Conservation (phyloP, 225 moss, liverwort and hornwort genomes). For the Physcomitrium patens region DNA sequence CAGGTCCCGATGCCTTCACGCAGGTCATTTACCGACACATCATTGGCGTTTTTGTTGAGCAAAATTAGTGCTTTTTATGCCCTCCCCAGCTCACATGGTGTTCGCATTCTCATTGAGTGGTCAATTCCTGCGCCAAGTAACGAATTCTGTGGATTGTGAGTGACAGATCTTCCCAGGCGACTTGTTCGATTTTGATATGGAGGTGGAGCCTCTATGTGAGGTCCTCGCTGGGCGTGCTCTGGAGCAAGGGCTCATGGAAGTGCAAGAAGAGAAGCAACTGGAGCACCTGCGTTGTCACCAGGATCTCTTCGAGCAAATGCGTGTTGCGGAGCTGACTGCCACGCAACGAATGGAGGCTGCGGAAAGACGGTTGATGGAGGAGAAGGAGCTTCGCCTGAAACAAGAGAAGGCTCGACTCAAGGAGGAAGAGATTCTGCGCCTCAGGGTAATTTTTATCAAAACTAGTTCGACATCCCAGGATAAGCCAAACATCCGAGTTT, state of each 20-base stretch:
- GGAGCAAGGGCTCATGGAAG: conserved; percentile 95
- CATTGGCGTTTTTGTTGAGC: too few species aligned
- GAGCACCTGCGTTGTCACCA: conserved; percentile 83
- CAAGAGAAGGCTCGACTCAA: conserved; percentile 72
- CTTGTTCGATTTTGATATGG: conserved; percentile 94
- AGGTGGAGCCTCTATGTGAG: conserved; percentile 82
- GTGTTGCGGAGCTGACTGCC: conserved; percentile 79
- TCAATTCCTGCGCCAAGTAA: too few species aligned
- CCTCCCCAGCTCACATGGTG: too few species aligned
- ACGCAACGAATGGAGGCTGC: conserved; percentile 85
- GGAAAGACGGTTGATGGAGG: conserved; percentile 77
- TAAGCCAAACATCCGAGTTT: too few species aligned
- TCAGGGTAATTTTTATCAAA: conserved; percentile 21
- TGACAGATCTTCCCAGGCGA: conserved; percentile 85
- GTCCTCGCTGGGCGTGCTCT: conserved; percentile 69
- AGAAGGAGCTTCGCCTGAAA: conserved; percentile 71
- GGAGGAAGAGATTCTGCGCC: conserved; percentile 61
- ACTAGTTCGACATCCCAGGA: too few species aligned
- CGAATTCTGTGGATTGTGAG: neutral
- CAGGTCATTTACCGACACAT: conserved; percentile 41
- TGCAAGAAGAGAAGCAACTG: conserved; percentile 92
- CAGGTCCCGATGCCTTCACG: conserved; percentile 90
- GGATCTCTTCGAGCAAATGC: conserved; percentile 94
- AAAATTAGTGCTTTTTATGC: too few species aligned
- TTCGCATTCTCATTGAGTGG: too few species aligned